These are phyloP conservation scores for Triticum monococcum DNA, from an alignment of 176 grass and related monocot species.

Conservation along the genomic window DNA sequence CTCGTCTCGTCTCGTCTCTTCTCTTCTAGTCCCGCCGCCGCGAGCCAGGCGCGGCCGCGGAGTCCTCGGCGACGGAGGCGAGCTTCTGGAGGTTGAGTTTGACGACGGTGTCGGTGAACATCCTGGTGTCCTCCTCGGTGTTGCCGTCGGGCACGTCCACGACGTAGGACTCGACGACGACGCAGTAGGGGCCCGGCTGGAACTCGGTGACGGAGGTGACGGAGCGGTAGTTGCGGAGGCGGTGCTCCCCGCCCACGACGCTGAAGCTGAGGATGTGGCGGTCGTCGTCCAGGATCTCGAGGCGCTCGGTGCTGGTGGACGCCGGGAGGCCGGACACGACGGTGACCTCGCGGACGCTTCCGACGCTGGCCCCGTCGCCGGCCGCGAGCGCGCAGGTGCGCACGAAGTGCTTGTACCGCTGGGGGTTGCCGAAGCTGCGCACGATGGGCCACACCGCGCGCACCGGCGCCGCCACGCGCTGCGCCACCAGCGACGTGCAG, in stretches of 20 bases:
- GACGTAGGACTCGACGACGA: constrained; percentile 14
- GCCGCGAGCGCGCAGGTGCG: constrained; percentile 20
- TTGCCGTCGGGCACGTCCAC: constrained; percentile 13
- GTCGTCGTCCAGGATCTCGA: constrained; percentile 26
- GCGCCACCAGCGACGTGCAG: constrained; percentile 23
- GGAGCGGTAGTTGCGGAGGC: constrained; percentile 26
- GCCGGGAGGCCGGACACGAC: constrained; percentile 14
- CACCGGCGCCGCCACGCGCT: constrained; percentile 3
- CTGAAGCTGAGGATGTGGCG: constrained; percentile 28
- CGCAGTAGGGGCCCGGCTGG: constrained; percentile 4
- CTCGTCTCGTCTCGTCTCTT: not conserved
- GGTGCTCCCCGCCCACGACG: constrained; percentile 19
- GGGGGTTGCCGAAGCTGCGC: constrained; percentile 26
- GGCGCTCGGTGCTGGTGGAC: constrained; percentile 12
- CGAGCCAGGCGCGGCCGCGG: not conserved
- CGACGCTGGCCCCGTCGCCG: constrained; percentile 13
- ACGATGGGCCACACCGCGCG: constrained; percentile 25
- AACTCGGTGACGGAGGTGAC: constrained; percentile 27
- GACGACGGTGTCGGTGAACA: constrained; percentile 75
- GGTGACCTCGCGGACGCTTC: constrained; percentile 16
- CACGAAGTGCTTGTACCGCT: constrained; percentile 29
- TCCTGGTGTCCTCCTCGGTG: constrained; percentile 63
- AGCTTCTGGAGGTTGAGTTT: constrained; percentile 83
- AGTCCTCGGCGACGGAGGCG: constrained; percentile 39
- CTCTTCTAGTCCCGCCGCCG: not conserved